phyloP scores from a whole-genome alignment of 306 rosid genomes.

The Trichosanthes cucumerina region DNA sequence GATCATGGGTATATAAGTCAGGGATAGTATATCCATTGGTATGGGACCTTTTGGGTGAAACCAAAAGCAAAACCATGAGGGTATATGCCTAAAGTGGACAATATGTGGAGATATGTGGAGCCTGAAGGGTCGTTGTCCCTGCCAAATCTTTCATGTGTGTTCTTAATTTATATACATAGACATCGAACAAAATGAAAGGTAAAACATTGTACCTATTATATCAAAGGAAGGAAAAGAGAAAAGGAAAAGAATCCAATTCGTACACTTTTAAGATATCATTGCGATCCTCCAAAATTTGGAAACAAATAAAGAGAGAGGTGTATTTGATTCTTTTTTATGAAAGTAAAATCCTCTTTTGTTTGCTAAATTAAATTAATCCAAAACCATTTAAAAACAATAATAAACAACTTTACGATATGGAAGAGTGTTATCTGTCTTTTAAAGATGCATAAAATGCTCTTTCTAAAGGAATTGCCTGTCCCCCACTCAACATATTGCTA shows the following conservation, averaged over 20 bases:
- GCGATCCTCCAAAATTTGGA: neutral
- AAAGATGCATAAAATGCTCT: conserved; percentile 1
- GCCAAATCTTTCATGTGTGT: neutral
- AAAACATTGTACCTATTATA: neutral
- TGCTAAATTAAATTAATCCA: neutral
- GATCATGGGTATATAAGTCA: no score
- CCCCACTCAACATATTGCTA: neutral
- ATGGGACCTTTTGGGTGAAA: no score
- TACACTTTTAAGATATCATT: neutral
- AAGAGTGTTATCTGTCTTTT: conserved; percentile 4
- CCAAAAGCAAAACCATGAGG: no score
- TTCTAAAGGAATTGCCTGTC: neutral
- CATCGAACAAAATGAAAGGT: neutral
- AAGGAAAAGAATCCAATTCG: neutral
- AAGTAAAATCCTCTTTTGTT: neutral
- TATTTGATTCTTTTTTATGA: neutral
- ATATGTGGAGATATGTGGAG: no score
- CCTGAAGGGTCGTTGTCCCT: no score
- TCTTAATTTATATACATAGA: neutral
- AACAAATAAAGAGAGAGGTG: neutral
- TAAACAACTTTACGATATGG: neutral
- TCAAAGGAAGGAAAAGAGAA: neutral
- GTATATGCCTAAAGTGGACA: no score
- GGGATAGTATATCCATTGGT: no score
- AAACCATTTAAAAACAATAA: neutral